These are phyloP conservation scores for Cardamine chenopodiifolia DNA, from an alignment of 345 rosid species.

Conservation along the genomic window DNA sequence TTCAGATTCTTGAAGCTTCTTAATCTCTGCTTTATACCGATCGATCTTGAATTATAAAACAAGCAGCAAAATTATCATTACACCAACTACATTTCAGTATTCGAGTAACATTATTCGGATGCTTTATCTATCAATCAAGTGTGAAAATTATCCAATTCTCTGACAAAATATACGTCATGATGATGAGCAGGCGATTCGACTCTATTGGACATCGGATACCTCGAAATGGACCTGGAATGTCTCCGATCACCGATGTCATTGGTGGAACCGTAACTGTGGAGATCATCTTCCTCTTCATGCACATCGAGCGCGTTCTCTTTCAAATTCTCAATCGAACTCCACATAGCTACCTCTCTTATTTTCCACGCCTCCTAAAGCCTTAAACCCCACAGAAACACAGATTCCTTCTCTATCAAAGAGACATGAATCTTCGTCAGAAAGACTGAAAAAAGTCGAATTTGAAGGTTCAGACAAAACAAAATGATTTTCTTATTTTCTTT, in stretches of 20 bases:
- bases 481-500: background rate
- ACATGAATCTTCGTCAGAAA: slow-evolving; percentile 4
- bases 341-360: slow-evolving; percentile 49
- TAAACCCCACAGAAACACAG: background rate
- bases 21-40: slow-evolving; percentile 66
- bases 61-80: background rate
- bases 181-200: slow-evolving; percentile 48
- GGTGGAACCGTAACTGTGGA: slow-evolving; percentile 53
- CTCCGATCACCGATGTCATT: slow-evolving; percentile 58
- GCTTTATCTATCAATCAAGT: background rate
- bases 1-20: slow-evolving; percentile 79
- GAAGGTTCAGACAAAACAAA: background rate
- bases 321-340: slow-evolving; percentile 73
- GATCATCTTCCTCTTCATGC: slow-evolving; percentile 55
- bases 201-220: slow-evolving; percentile 59
- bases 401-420: background rate
- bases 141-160: no score
- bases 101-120: background rate
- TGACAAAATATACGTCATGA: slow-evolving; percentile 54
- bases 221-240: slow-evolving; percentile 53
- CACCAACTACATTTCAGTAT: slow-evolving; percentile 6
- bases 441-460: background rate
- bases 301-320: slow-evolving; percentile 81
- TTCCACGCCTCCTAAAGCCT: background rate
- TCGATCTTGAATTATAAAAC: no score